These are phyloP conservation scores for Beauveria medogensis DNA, from an alignment of 2,329 filamentous ascomycete species.

Conservation along the genomic window DNA sequence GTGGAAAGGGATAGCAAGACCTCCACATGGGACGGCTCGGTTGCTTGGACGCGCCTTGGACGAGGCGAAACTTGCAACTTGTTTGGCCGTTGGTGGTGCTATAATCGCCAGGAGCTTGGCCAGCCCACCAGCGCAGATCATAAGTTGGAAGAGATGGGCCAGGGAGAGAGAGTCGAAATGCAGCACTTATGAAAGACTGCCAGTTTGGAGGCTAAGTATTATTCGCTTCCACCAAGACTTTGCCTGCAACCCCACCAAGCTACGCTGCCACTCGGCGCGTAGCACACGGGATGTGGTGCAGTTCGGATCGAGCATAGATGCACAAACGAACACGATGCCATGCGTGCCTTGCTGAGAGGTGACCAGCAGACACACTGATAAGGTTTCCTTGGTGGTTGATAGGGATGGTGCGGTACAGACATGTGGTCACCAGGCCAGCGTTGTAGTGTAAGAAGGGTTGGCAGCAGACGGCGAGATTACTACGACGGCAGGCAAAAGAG, in stretches of 20 bases:
- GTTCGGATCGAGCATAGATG: not conserved
- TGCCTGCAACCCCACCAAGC: not conserved
- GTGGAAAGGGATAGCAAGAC: not conserved
- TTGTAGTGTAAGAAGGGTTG: not conserved
- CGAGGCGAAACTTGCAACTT: not conserved
- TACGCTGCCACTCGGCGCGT: not conserved
- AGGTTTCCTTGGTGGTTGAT: not conserved
- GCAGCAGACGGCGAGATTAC: not conserved
- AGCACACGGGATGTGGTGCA: not conserved
- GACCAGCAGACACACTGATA: constrained; percentile 2
- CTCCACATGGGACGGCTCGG: not conserved
- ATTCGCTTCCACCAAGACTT: not conserved
- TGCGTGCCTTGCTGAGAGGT: not conserved
- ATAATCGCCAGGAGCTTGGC: not conserved
- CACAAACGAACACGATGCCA: not conserved
- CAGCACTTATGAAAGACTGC: not conserved
- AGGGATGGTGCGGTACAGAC: not conserved
- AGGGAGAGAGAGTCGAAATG: not conserved
- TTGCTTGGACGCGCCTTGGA: not conserved
- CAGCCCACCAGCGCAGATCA: not conserved
- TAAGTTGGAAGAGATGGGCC: not conserved
- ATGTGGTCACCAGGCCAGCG: constrained; percentile 2
- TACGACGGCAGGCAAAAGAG: not conserved
- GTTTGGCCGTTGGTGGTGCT: not conserved
- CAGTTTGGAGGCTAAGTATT: not conserved